These are phyloP conservation scores for Serendipita sp. DNA, from an alignment of 768 basidiomycete genomes.

Conservation along the genomic window DNA sequence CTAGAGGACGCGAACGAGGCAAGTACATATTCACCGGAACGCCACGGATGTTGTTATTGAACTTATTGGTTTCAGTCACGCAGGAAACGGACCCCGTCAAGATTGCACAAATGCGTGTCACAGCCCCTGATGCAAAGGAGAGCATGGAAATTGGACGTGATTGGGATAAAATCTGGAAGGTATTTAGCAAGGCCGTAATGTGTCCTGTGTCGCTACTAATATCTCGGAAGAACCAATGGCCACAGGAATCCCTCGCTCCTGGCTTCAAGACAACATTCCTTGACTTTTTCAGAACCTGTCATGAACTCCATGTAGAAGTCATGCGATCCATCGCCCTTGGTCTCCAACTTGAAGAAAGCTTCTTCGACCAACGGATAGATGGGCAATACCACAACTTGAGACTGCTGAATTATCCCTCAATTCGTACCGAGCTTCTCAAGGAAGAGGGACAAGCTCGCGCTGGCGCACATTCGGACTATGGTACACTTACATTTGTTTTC, in stretches of 20 bases:
- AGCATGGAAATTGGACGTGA: slow-evolving; percentile 82
- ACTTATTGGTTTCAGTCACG: slow-evolving; percentile 1
- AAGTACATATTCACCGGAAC: slow-evolving; percentile 19
- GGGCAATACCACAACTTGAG: slow-evolving; percentile 70
- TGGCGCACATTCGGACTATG: slow-evolving; percentile 77
- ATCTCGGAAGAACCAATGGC: slow-evolving; percentile 52
- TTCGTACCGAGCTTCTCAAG: slow-evolving; percentile 39
- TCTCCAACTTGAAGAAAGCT: slow-evolving; percentile 50
- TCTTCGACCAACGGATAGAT: slow-evolving; percentile 59
- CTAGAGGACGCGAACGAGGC: slow-evolving; percentile 55
- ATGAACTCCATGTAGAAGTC: slow-evolving; percentile 52
- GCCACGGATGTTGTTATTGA: neutral
- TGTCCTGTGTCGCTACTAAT: neutral
- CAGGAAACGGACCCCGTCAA: slow-evolving; percentile 28
- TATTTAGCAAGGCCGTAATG: neutral
- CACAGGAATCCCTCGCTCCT: slow-evolving; percentile 41
- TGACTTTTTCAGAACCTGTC: slow-evolving; percentile 63
- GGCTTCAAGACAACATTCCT: slow-evolving; percentile 58
- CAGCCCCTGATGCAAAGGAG: slow-evolving; percentile 71
- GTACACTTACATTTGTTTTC: slow-evolving; percentile 66
- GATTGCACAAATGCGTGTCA: slow-evolving; percentile 54
- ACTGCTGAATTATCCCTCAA: slow-evolving; percentile 65
- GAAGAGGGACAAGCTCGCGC: slow-evolving; percentile 60
- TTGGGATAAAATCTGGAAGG: slow-evolving; percentile 53
- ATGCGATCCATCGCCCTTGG: slow-evolving; percentile 82